Conservation (phyloP, 257 asterid genomes). For the Prunella vulgaris region DNA sequence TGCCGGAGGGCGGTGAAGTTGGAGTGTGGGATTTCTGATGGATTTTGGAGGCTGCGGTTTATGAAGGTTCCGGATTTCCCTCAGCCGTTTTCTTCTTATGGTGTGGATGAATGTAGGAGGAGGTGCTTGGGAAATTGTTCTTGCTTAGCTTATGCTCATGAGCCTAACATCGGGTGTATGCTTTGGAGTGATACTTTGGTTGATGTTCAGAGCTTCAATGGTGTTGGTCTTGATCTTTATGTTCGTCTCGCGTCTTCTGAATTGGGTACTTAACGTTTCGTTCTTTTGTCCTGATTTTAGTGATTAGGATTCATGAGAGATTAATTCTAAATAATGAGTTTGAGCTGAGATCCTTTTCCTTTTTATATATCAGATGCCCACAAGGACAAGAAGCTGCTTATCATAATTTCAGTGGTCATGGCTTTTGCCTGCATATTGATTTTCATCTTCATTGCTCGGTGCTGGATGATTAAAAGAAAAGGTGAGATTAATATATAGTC, state of each 20-base stretch:
- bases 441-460: slow-evolving; percentile 11
- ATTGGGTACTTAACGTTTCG: slow-evolving; percentile 2
- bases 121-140: slow-evolving; percentile 11
- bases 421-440: not conserved
- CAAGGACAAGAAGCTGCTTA: not conserved
- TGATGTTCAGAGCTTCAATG: not conserved
- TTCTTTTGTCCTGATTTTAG: not conserved
- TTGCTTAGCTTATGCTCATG: slow-evolving; percentile 15
- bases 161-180: slow-evolving; percentile 14
- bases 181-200: not conserved
- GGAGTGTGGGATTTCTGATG: slow-evolving; percentile 26
- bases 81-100: not conserved
- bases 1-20: slow-evolving; percentile 22
- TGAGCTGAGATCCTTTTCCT: not conserved
- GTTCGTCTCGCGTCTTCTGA: slow-evolving; percentile 14
- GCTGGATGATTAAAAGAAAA: slow-evolving; percentile 11
- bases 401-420: not conserved
- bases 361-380: not conserved
- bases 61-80: slow-evolving; percentile 16
- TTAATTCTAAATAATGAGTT: too few relatives aligned
- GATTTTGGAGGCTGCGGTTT: slow-evolving; percentile 18
- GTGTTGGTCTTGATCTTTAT: slow-evolving; percentile 11
- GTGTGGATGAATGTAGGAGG: not conserved
- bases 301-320: not conserved
- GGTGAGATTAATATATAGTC: not conserved